Evolutionary conservation across 2,329 filamentous ascomycete genomes (phyloP).

Genomic region (Scortechinia acanthostroma): DNA sequence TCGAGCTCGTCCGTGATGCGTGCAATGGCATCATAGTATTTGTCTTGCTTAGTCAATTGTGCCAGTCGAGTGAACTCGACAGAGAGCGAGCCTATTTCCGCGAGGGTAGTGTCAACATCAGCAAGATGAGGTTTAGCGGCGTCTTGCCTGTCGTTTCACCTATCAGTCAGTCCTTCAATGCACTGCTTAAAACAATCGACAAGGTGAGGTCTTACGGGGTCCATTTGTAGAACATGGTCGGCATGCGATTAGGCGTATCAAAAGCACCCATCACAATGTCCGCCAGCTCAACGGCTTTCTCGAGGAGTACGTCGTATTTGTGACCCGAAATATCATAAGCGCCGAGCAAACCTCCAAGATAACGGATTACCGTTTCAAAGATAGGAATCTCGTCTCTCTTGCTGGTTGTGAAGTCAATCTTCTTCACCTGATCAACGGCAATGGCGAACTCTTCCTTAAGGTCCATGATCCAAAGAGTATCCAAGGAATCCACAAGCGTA

Average conservation of each 20-base stretch:
- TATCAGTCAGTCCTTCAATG: background rate
- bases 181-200: background rate
- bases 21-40: slow-evolving; percentile 71
- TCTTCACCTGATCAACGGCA: slow-evolving; percentile 35
- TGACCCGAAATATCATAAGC: slow-evolving; percentile 36
- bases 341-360: slow-evolving; percentile 33
- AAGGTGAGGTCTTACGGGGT: slow-evolving; percentile 37
- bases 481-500: slow-evolving; percentile 50
- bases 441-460: slow-evolving; percentile 45
- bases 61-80: slow-evolving; percentile 67
- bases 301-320: slow-evolving; percentile 19
- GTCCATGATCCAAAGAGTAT: slow-evolving; percentile 57
- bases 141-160: slow-evolving; percentile 16
- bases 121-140: slow-evolving; percentile 24
- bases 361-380: slow-evolving; percentile 38
- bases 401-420: slow-evolving; percentile 39
- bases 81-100: slow-evolving; percentile 47
- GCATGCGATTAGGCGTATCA: slow-evolving; percentile 39
- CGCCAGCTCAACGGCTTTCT: slow-evolving; percentile 34
- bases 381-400: slow-evolving; percentile 27
- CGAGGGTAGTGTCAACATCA: slow-evolving; percentile 4
- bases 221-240: slow-evolving; percentile 15
- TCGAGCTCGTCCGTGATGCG: slow-evolving; percentile 68
- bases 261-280: slow-evolving; percentile 38
- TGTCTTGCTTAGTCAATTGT: slow-evolving; percentile 61